Evolutionary conservation across 1,284 basidiomycete species (phyloP).

Genomic region (Lentinula novae-zelandiae): DNA sequence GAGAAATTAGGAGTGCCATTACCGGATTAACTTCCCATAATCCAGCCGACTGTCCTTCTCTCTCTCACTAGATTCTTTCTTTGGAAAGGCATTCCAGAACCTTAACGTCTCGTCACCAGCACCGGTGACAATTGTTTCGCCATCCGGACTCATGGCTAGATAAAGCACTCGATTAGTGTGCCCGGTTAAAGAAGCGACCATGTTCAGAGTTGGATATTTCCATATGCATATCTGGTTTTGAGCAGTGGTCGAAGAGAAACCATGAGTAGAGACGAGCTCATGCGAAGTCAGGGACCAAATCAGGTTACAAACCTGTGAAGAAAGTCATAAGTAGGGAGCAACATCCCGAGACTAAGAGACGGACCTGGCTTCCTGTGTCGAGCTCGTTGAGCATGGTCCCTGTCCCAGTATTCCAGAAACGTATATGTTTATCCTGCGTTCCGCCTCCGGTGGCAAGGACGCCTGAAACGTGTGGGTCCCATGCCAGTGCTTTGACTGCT

Average conservation of each 20-base stretch:
- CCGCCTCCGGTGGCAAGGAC: constrained; percentile 96
- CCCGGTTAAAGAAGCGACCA: constrained; percentile 92
- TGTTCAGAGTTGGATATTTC: constrained; percentile 91
- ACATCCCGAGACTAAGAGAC: constrained; percentile 22
- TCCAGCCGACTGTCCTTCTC: constrained; percentile 48
- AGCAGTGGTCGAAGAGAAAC: constrained; percentile 89
- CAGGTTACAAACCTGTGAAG: constrained; percentile 86
- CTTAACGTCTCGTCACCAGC: constrained; percentile 96
- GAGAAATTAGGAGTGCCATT: neutral
- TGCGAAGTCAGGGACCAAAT: constrained; percentile 96
- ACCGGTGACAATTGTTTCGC: constrained; percentile 96
- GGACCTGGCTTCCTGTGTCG: constrained; percentile 90
- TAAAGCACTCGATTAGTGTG: constrained; percentile 95
- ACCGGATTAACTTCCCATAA: constrained; percentile 62
- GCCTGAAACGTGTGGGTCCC: constrained; percentile 94
- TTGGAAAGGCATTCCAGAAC: constrained; percentile 95
- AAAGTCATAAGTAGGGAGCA: neutral
- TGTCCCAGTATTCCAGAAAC: constrained; percentile 94
- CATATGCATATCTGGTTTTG: constrained; percentile 99
- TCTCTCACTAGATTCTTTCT: constrained; percentile 47
- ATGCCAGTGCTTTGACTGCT: constrained; percentile 96
- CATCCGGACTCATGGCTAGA: constrained; percentile 95
- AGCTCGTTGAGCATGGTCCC: constrained; percentile 83
- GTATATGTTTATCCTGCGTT: constrained; percentile 95
- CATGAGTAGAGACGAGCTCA: constrained; percentile 96